Evolutionary conservation across 2,329 filamentous ascomycete genomes (phyloP).

Genomic region (Colletotrichum phormii): DNA sequence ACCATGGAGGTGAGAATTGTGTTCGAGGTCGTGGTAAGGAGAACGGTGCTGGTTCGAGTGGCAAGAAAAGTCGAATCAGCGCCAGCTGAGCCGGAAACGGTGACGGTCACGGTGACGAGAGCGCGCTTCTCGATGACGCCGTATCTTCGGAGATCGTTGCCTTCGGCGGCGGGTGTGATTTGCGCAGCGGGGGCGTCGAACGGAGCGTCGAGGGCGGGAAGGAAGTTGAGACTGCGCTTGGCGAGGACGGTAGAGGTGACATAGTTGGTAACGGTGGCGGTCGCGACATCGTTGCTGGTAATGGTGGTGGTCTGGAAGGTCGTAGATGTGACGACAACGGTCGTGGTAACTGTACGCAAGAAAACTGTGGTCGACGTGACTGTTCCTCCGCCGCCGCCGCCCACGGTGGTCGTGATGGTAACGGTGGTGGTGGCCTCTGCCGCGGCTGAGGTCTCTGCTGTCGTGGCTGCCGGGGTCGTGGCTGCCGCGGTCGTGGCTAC

Average conservation of each 20-base stretch:
- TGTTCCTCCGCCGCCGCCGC: conserved; percentile 25
- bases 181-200: conserved; percentile 38
- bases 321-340: conserved; percentile 49
- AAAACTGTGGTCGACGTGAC: conserved; percentile 24
- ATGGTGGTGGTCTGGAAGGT: conserved; percentile 50
- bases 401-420: conserved; percentile 14
- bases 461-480: not conserved
- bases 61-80: conserved; percentile 17
- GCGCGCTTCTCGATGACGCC: conserved; percentile 49
- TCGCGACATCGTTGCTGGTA: conserved; percentile 48
- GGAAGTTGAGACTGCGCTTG: conserved; percentile 45
- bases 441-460: not conserved
- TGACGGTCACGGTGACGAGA: conserved; percentile 46
- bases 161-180: conserved; percentile 31
- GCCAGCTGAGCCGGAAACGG: conserved; percentile 47
- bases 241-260: conserved; percentile 49
- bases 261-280: conserved; percentile 50
- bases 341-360: conserved; percentile 41
- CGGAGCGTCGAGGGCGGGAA: conserved; percentile 44
- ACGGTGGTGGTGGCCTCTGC: conserved; percentile 21
- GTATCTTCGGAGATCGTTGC: conserved; percentile 38
- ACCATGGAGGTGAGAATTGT: conserved; percentile 43
- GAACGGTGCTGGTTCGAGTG: conserved; percentile 32
- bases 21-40: conserved; percentile 45
- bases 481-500: conserved; percentile 11